Evolutionary conservation across 352 stramenopile genomes (phyloP).

Genomic region (Phytophthora sansomeana): DNA sequence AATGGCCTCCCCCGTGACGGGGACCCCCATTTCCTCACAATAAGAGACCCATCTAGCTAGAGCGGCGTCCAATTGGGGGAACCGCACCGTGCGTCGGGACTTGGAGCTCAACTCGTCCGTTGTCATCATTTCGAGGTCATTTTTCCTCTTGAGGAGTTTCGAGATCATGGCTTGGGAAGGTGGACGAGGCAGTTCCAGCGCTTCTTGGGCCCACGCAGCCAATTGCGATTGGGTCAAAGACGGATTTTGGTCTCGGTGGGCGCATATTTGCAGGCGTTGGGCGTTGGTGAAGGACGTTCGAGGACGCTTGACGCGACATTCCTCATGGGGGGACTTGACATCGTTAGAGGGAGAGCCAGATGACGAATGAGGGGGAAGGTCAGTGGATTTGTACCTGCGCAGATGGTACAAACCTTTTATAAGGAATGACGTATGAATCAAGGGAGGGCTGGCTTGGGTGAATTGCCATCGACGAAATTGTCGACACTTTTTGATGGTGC

Average conservation of each 20-base stretch:
- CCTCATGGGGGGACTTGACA: slow-evolving; percentile 10
- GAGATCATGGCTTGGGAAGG: slow-evolving; percentile 46
- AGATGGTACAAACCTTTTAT: neutral
- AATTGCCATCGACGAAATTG: too few species aligned
- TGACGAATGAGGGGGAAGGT: slow-evolving; percentile 4
- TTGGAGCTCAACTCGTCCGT: slow-evolving; percentile 35
- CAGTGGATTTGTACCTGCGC: neutral
- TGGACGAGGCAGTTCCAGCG: slow-evolving; percentile 30
- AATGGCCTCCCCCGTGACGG: slow-evolving; percentile 36
- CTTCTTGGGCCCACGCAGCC: slow-evolving; percentile 31
- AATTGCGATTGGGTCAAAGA: slow-evolving; percentile 34
- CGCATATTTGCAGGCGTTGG: slow-evolving; percentile 39
- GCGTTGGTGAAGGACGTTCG: slow-evolving; percentile 42
- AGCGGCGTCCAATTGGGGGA: slow-evolving; percentile 35
- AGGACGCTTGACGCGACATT: neutral
- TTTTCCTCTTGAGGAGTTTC: slow-evolving; percentile 44
- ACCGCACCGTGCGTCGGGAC: slow-evolving; percentile 31
- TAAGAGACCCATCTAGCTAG: slow-evolving; percentile 37
- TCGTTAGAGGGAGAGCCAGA: slow-evolving; percentile 20
- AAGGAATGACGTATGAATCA: too few species aligned
- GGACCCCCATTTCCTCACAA: slow-evolving; percentile 34
- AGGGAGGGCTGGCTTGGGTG: too few species aligned
- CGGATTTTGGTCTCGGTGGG: slow-evolving; percentile 29
- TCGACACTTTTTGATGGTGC: too few species aligned
- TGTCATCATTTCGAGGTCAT: slow-evolving; percentile 32